These are phyloP conservation scores for Exophiala viscosa DNA, from an alignment of 2,329 filamentous ascomycete species.

Conservation along the genomic window DNA sequence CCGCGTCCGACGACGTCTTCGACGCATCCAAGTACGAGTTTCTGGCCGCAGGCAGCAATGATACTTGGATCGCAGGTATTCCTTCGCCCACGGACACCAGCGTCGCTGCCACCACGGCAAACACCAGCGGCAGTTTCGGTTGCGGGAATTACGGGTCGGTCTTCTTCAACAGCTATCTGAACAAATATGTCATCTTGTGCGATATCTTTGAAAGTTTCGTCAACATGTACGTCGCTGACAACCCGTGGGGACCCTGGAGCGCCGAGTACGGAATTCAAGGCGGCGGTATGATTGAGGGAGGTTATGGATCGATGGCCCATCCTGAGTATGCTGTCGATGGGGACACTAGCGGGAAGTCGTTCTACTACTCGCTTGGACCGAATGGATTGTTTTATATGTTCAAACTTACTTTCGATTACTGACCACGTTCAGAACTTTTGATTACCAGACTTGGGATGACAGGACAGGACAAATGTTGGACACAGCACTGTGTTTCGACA, in stretches of 20 bases:
- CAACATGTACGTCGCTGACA: slow-evolving; percentile 5
- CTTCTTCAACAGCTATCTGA: slow-evolving; percentile 8
- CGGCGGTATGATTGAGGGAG: not conserved
- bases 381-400: slow-evolving; percentile 3
- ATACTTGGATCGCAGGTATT: not conserved
- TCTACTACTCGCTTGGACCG: slow-evolving; percentile 5
- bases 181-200: slow-evolving; percentile 5
- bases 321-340: slow-evolving; percentile 1
- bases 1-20: slow-evolving; percentile 6
- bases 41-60: not conserved
- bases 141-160: slow-evolving; percentile 1
- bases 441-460: too few species aligned
- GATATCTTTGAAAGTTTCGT: not conserved
- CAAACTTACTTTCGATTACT: slow-evolving; percentile 4
- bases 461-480: too few species aligned
- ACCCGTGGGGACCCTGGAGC: slow-evolving; percentile 6
- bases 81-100: not conserved
- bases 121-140: not conserved
- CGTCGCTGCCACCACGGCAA: not conserved
- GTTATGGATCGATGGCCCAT: not conserved
- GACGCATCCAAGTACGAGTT: slow-evolving; percentile 2
- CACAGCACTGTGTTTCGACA: too few species aligned
- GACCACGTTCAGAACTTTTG: too few species aligned
- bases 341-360: not conserved
- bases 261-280: not conserved